phyloP scores from a whole-genome alignment of 805 yeast species.

The Yarrowia yakushimensis region DNA sequence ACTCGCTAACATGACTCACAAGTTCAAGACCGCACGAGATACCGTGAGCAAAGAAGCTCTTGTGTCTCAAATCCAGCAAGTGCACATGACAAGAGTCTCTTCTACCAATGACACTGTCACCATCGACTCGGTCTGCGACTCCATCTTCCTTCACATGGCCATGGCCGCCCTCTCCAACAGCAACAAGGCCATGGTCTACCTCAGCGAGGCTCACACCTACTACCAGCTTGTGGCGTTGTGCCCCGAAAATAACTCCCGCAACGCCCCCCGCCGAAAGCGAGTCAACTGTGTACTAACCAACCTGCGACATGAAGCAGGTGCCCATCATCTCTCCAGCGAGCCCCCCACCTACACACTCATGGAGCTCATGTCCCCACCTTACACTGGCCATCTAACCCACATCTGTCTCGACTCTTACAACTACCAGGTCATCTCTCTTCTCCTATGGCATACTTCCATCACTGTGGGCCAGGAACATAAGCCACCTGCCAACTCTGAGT shows the following conservation, averaged over 20 bases:
- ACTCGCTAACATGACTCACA: conserved; percentile 15
- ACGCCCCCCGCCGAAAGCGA: conserved; percentile 14
- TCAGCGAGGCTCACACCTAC: conserved; percentile 17
- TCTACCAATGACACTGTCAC: not conserved
- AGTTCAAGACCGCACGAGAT: conserved; percentile 13
- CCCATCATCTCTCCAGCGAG: conserved; percentile 5
- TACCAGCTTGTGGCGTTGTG: not conserved
- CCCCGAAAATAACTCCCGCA: not conserved
- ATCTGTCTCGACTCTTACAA: conserved; percentile 16
- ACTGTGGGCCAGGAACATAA: conserved; percentile 5
- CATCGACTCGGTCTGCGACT: conserved; percentile 15
- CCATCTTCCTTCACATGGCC: conserved; percentile 14
- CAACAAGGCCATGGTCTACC: conserved; percentile 22
- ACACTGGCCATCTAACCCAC: conserved; percentile 1
- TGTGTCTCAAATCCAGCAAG: conserved; percentile 13
- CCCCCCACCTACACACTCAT: conserved; percentile 11
- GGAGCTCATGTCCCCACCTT: conserved; percentile 16
- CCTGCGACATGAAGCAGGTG: conserved; percentile 6
- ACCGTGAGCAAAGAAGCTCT: conserved; percentile 1
- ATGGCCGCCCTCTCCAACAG: conserved; percentile 15
- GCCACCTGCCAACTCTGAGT: not conserved
- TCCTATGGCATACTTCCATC: conserved; percentile 3
- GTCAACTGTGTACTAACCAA: conserved; percentile 18
- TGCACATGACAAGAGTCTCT: conserved; percentile 6
- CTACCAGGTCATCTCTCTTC: conserved; percentile 11